These are phyloP conservation scores for Emergomyces orientalis DNA, from an alignment of 2,329 filamentous ascomycete species.

Conservation along the genomic window DNA sequence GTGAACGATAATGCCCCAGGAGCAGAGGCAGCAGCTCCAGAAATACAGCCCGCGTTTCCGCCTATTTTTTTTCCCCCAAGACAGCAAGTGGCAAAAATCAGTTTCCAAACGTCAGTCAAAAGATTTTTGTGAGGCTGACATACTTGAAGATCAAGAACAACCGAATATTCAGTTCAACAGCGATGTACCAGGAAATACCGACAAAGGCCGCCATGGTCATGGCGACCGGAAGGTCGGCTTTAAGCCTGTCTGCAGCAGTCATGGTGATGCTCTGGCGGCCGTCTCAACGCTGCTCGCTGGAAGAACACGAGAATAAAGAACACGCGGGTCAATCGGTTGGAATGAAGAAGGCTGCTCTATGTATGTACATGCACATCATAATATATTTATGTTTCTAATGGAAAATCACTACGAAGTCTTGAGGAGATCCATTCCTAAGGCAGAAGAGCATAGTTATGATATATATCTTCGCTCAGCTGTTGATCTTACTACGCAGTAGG, in stretches of 20 bases:
- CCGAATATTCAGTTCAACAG: background rate
- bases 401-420: too few relatives aligned
- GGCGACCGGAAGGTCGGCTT: background rate
- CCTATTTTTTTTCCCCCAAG: background rate
- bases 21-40: background rate
- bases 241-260: background rate
- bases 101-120: background rate
- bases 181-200: background rate
- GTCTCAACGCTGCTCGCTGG: too few relatives aligned
- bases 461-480: too few relatives aligned
- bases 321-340: too few relatives aligned
- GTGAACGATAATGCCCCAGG: background rate
- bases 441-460: too few relatives aligned
- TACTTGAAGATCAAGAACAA: background rate
- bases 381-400: too few relatives aligned
- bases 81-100: background rate
- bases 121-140: background rate
- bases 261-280: background rate
- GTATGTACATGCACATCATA: too few relatives aligned
- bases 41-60: background rate
- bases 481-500: too few relatives aligned
- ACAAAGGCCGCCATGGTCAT: background rate
- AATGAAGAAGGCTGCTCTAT: too few relatives aligned
- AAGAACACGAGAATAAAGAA: too few relatives aligned
- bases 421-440: too few relatives aligned